A percentile compares a stretch with the other conserved stretches of the same genome.
Conservation (phyloP, 495 filamentous ascomycete genomes). For the Daldinia caldariorum region DNA sequence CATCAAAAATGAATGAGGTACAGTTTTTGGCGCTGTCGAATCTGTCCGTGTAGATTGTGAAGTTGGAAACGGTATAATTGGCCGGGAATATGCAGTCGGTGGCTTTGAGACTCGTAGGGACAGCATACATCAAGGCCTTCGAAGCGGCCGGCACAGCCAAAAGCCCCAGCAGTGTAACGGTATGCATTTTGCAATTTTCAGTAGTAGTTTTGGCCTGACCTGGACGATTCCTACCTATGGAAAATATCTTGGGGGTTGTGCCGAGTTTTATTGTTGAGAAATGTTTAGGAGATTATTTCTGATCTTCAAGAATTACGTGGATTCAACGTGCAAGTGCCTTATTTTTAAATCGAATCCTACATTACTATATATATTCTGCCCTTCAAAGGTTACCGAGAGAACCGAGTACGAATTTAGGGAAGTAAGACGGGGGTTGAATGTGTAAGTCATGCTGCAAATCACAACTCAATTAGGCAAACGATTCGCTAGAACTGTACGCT, state of each 20-base stretch:
- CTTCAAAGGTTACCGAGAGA: constrained; percentile 5
- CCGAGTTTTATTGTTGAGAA: not conserved
- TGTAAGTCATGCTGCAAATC: constrained; percentile 4
- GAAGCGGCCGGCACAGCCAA: constrained; percentile 23
- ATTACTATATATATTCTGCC: not conserved
- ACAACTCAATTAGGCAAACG: not conserved
- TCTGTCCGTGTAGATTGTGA: constrained; percentile 36
- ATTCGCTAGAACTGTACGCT: constrained; percentile 8
- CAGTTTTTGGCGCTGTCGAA: constrained; percentile 21
- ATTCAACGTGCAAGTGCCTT: not conserved
- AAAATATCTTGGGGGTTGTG: not conserved
- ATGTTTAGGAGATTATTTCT: not conserved
- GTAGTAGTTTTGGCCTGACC: not conserved
- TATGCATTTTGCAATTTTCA: constrained; percentile 19
- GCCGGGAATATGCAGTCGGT: constrained; percentile 38
- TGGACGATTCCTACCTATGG: constrained; percentile 4
- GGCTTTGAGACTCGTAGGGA: constrained; percentile 17
- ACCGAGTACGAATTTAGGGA: constrained; percentile 25
- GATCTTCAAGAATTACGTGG: constrained; percentile 1
- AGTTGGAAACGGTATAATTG: constrained; percentile 40
- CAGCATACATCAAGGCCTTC: constrained; percentile 29
- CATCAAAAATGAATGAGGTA: constrained; percentile 38
- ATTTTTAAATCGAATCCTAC: constrained; percentile 20
- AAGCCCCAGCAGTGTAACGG: constrained; percentile 19
- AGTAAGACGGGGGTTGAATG: not conserved